These are phyloP conservation scores for Populus pruinosa DNA, from an alignment of 345 rosid species.

Conservation along the genomic window DNA sequence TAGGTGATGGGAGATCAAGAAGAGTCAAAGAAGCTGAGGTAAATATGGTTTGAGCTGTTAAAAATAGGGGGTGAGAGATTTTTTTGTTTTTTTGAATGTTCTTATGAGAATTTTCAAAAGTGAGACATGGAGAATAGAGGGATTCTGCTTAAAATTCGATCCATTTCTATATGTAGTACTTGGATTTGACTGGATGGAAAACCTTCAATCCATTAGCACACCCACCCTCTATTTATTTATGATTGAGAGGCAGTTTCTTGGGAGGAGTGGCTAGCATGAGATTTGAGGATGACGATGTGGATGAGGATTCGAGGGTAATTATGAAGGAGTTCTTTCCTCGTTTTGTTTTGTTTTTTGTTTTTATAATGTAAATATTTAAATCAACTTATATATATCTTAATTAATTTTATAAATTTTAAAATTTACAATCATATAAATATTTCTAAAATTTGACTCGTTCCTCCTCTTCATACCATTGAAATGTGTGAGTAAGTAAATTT, in stretches of 20 bases:
- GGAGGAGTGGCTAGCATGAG: not conserved
- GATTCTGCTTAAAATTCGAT: not conserved
- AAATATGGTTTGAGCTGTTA: conserved; percentile 7
- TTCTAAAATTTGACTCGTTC: too few relatives aligned
- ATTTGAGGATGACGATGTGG: not conserved
- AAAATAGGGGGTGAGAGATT: not conserved
- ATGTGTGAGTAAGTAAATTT: conserved; percentile 19
- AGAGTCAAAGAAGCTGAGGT: conserved; percentile 17
- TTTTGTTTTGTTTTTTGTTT: not conserved
- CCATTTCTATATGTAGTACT: not conserved
- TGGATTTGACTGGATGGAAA: conserved; percentile 23
- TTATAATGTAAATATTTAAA: too few relatives aligned
- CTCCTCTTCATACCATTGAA: conserved; percentile 5
- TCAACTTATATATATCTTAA: too few relatives aligned
- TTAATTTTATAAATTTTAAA: too few relatives aligned
- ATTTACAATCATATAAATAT: too few relatives aligned
- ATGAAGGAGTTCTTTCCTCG: not conserved
- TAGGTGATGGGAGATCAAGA: conserved; percentile 23
- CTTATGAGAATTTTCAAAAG: not conserved
- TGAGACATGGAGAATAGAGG: not conserved
- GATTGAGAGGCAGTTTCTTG: conserved; percentile 1
- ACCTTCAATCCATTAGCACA: conserved; percentile 4
- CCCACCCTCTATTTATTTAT: not conserved
- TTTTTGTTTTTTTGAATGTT: not conserved
- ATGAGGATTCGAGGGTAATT: conserved; percentile 11